phyloP scores from a whole-genome alignment of 2,329 filamentous ascomycete species.

The Trichoderma sp. region DNA sequence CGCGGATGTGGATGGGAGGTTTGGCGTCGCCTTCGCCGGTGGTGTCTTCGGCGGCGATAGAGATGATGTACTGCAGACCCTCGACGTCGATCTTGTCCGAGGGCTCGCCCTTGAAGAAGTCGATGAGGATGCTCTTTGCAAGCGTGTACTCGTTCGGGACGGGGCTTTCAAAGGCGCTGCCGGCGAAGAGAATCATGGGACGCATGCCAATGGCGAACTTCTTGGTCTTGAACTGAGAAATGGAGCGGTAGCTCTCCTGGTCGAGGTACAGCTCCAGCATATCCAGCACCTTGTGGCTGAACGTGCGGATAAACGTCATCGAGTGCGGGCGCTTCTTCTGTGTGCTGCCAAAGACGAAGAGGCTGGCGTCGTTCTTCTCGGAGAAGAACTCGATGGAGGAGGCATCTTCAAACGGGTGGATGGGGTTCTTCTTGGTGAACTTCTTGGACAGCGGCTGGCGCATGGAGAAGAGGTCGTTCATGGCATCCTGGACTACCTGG shows the following conservation, averaged over 20 bases:
- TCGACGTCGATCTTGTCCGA: slow-evolving; percentile 87
- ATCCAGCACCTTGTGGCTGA: slow-evolving; percentile 83
- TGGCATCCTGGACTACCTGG: slow-evolving; percentile 74
- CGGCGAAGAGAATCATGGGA: slow-evolving; percentile 88
- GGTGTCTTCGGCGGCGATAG: slow-evolving; percentile 70
- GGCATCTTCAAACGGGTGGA: slow-evolving; percentile 91
- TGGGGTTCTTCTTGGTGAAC: slow-evolving; percentile 95
- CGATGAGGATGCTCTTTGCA: slow-evolving; percentile 80
- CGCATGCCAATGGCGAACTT: slow-evolving; percentile 78
- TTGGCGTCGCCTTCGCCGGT: slow-evolving; percentile 44
- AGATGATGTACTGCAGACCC: slow-evolving; percentile 86
- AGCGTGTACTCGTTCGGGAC: slow-evolving; percentile 76
- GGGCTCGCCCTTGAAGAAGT: slow-evolving; percentile 81
- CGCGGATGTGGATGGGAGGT: slow-evolving; percentile 64
- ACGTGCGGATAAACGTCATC: slow-evolving; percentile 78
- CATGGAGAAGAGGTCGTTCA: slow-evolving; percentile 80
- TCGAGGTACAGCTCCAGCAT: slow-evolving; percentile 91
- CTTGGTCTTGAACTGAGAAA: slow-evolving; percentile 72
- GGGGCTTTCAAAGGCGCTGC: slow-evolving; percentile 80
- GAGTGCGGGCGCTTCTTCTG: slow-evolving; percentile 96
- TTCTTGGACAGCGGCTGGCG: slow-evolving; percentile 82
- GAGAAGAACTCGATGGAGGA: slow-evolving; percentile 90
- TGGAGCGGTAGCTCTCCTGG: slow-evolving; percentile 64
- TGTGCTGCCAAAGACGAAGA: slow-evolving; percentile 79
- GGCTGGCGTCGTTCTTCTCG: slow-evolving; percentile 88